phyloP scores from a whole-genome alignment of 2,329 filamentous ascomycete genomes.

The Fusarium subtropicale region DNA sequence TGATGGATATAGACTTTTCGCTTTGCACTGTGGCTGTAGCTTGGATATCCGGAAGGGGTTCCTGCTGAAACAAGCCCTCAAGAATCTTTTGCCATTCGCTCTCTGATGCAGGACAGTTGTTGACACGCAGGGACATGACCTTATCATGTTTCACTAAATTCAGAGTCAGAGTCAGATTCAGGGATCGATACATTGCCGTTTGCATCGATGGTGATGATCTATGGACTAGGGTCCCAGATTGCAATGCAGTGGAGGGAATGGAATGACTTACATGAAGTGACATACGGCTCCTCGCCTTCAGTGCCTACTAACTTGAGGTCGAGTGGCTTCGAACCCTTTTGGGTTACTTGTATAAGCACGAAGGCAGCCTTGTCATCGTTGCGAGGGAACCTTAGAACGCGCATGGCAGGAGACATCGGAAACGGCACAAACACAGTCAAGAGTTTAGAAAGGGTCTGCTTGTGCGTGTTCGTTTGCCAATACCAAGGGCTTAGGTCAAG shows the following conservation, averaged over 20 bases:
- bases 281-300: slow-evolving; percentile 72
- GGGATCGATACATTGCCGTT: slow-evolving; percentile 29
- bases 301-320: slow-evolving; percentile 76
- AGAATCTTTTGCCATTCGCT: slow-evolving; percentile 77
- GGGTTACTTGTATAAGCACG: slow-evolving; percentile 70
- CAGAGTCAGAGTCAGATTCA: slow-evolving; percentile 45
- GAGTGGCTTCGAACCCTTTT: slow-evolving; percentile 63
- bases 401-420: slow-evolving; percentile 42
- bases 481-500: slow-evolving; percentile 27
- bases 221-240: slow-evolving; percentile 34
- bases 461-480: not conserved
- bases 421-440: not conserved
- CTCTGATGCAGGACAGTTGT: slow-evolving; percentile 65
- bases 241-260: slow-evolving; percentile 31
- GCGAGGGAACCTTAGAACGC: slow-evolving; percentile 69
- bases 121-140: slow-evolving; percentile 63
- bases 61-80: slow-evolving; percentile 65
- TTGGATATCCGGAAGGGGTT: slow-evolving; percentile 66
- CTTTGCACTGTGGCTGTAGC: slow-evolving; percentile 68
- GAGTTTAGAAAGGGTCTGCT: slow-evolving; percentile 7
- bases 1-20: slow-evolving; percentile 66
- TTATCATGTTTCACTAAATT: slow-evolving; percentile 67
- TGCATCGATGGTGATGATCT: slow-evolving; percentile 36
- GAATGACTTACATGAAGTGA: slow-evolving; percentile 64
- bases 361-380: slow-evolving; percentile 64